Evolutionary conservation across 108 stramenopile genomes (phyloP), one percentile per base, ranked within the genome.

Genomic region (Chaetoceros muelleri): DNA sequence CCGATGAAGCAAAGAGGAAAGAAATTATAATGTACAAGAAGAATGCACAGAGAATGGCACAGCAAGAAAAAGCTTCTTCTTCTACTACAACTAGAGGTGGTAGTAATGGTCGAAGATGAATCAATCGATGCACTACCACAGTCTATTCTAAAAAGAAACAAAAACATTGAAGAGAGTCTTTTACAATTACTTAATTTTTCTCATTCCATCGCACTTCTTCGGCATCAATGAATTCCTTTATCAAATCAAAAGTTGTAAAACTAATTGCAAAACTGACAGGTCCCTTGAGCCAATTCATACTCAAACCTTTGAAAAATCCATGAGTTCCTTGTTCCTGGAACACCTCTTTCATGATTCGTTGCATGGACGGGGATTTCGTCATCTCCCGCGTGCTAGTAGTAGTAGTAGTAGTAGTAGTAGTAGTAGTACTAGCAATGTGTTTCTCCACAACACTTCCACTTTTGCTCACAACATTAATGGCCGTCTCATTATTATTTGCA

Each of bases 201-300:
- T 63, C 24, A 19, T 31, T n/a, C n/a, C n/a, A 46, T 25, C 74
- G 64, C 52, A 82, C 81, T 7, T 24, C 46, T 0, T 80, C 81
- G 5, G 80, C 71, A 52, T 79, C 75, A 25, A 83, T 27, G 40
- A 70, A 74, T 10, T 58, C 77, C 52, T 90, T 81, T 20, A 99
- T 65, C 8, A 72, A 69, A 71, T 97, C 96, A 68, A 94, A 99
- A 2, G 83, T 74, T 8, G 96, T 96, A 60, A 99, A 99, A 73
- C 85, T 88, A 28, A 97, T 96, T 28, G 81, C 75, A 58, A 96
- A 93, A 13, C 92, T 92, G 62, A 99, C 72, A 0, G 98, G 98
- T 23, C 96, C 98, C 61, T 97, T 97, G 25, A 97, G 69, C 98
- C 96, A 97, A 75, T 99, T 99, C 86, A 99, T 76, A 31, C 66